Evolutionary conservation across 169 alveolate genomes (phyloP).

Genomic region (Eimeria mitis): DNA sequence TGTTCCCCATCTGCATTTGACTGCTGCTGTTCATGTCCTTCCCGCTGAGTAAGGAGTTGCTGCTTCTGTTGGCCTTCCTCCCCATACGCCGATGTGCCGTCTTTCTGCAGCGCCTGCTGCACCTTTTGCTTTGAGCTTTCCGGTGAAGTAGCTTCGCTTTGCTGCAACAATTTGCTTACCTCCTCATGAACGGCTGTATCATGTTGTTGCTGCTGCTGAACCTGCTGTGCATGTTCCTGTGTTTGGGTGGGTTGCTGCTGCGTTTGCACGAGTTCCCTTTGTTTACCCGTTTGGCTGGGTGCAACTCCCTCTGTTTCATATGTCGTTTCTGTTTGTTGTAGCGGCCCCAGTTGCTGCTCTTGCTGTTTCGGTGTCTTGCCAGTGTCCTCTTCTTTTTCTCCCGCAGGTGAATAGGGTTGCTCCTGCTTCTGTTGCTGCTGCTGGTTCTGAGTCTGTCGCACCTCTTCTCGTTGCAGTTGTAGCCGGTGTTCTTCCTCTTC

Average conservation of each 20-base stretch:
- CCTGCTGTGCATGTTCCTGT: neutral
- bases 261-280: neutral
- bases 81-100: neutral
- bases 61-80: neutral
- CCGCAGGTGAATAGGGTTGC: neutral
- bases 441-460: neutral
- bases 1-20: neutral
- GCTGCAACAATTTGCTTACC: neutral
- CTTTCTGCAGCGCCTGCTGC: constrained; percentile 23
- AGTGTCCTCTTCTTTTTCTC: neutral
- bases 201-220: constrained; percentile 13
- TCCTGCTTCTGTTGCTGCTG: neutral
- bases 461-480: neutral
- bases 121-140: neutral
- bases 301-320: neutral
- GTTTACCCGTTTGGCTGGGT: neutral
- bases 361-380: neutral
- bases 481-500: neutral
- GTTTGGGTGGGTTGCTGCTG: neutral
- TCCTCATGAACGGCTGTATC: neutral
- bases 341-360: neutral
- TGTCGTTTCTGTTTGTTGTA: neutral
- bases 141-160: neutral
- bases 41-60: neutral
- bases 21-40: neutral